Conservation (phyloP, 78 protist species). For the Trichosphaerium sp. region DNA sequence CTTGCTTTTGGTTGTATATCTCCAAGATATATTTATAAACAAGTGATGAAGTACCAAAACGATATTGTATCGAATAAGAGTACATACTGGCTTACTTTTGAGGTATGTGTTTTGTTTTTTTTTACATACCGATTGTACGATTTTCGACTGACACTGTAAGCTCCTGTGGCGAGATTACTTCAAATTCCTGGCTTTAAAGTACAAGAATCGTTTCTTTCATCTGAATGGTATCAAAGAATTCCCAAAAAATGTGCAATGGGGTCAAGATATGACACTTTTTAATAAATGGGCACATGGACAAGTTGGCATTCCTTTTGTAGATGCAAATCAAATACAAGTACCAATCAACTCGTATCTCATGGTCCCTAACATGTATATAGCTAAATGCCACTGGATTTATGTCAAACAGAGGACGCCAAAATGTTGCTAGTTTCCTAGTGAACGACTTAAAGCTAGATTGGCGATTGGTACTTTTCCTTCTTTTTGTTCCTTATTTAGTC, state of each 20-base stretch:
- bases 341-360: background rate
- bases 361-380: background rate
- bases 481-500: too few relatives aligned
- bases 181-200: constrained; percentile 3
- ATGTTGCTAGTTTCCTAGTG: constrained; percentile 37
- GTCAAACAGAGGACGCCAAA: constrained; percentile 51
- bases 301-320: constrained; percentile 45
- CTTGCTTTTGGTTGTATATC: constrained; percentile 51
- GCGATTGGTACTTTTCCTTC: too few relatives aligned
- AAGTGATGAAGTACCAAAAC: constrained; percentile 18
- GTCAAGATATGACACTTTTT: background rate
- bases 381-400: constrained; percentile 20
- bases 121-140: background rate
- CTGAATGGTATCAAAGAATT: background rate
- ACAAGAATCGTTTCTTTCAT: background rate
- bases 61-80: constrained; percentile 24
- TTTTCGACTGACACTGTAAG: background rate
- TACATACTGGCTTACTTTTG: constrained; percentile 51
- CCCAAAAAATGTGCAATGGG: background rate
- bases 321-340: constrained; percentile 44
- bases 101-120: background rate
- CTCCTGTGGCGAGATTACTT: constrained; percentile 53
- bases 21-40: constrained; percentile 3
- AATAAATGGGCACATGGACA: constrained; percentile 19
- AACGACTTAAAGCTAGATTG: constrained; percentile 33